A percentile compares a stretch with the other conserved stretches of the same genome.
phyloP scores from a whole-genome alignment of 805 yeast species.

The Starmerella apicola region DNA sequence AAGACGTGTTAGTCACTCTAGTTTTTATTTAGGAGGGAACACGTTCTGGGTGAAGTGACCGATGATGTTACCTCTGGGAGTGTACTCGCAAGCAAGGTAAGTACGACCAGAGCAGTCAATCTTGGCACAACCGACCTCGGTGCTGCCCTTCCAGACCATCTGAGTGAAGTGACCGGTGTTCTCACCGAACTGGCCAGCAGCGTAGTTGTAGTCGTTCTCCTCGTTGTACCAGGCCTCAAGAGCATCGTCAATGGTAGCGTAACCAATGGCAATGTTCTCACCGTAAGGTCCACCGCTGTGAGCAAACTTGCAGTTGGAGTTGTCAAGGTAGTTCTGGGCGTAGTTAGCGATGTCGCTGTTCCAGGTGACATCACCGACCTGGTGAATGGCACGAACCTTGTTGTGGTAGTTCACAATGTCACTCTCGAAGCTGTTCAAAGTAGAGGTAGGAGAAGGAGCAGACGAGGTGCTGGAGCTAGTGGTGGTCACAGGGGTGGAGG shows the following conservation, averaged over 20 bases:
- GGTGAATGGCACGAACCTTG: conserved; percentile 41
- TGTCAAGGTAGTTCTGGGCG: conserved; percentile 40
- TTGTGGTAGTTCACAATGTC: conserved; percentile 51
- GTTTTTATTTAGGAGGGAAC: no score
- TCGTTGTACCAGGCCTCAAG: conserved; percentile 68
- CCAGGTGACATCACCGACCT: conserved; percentile 45
- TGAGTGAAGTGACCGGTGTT: conserved; percentile 75
- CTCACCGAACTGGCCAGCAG: conserved; percentile 34
- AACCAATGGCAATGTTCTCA: conserved; percentile 68
- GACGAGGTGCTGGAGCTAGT: conserved; percentile 19
- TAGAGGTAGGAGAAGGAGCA: conserved; percentile 9
- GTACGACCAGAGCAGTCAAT: conserved; percentile 37
- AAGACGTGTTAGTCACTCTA: no score
- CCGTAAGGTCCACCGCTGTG: conserved; percentile 62
- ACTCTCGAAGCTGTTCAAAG: conserved; percentile 14
- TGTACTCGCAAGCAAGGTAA: conserved; percentile 54
- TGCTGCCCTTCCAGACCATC: conserved; percentile 54
- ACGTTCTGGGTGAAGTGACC: conserved; percentile 29
- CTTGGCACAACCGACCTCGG: conserved; percentile 57
- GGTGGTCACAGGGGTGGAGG: conserved; percentile 13
- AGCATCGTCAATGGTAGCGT: conserved; percentile 38
- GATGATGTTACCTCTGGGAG: conserved; percentile 53
- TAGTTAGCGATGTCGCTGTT: conserved; percentile 35
- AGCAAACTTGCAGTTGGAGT: conserved; percentile 40
- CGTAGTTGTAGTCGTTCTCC: conserved; percentile 39